Evolutionary conservation across 2,329 filamentous ascomycete species (phyloP).

Genomic region (Chaetothyriales sp.): DNA sequence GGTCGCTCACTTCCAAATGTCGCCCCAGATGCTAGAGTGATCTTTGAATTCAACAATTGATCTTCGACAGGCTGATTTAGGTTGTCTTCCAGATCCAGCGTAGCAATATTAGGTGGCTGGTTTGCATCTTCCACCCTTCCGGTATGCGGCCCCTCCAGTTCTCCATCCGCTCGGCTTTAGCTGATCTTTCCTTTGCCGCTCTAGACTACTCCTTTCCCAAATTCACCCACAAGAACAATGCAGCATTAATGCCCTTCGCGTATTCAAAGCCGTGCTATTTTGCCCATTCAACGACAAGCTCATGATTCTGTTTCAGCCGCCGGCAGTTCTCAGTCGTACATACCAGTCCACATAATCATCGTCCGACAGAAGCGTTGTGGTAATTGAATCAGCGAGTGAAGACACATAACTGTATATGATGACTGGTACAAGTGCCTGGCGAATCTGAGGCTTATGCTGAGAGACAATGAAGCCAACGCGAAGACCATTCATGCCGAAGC

Average conservation of each 20-base stretch:
- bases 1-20: conserved; percentile 26
- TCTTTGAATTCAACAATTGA: conserved; percentile 24
- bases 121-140: background rate
- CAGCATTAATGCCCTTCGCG: conserved; percentile 38
- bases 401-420: conserved; percentile 37
- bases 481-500: conserved; percentile 46
- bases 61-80: conserved; percentile 20
- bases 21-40: conserved; percentile 25
- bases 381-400: conserved; percentile 29
- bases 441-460: conserved; percentile 31
- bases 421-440: conserved; percentile 27
- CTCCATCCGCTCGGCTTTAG: background rate
- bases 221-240: conserved; percentile 45
- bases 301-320: conserved; percentile 29
- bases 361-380: conserved; percentile 33
- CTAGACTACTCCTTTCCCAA: conserved; percentile 23
- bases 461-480: conserved; percentile 40
- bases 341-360: conserved; percentile 32
- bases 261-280: conserved; percentile 33
- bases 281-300: conserved; percentile 27
- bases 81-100: background rate
- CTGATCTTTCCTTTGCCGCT: background rate
- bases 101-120: background rate
- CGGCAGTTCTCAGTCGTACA: conserved; percentile 30
- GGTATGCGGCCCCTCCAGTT: background rate